Conservation (phyloP, 371 early-diverging fungal species). For the Encephalitozoon romaleae region DNA sequence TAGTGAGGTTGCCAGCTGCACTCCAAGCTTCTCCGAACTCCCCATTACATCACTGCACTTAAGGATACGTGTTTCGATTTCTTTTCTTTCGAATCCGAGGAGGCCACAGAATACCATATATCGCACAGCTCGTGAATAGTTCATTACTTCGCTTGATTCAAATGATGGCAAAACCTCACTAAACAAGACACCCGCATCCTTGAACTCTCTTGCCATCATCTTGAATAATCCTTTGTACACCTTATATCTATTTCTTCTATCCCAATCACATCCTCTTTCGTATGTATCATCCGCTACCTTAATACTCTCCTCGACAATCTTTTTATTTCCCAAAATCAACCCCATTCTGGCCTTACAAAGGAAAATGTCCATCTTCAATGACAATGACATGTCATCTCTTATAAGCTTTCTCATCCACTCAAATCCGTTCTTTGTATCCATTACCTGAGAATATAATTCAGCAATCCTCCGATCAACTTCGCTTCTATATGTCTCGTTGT, state of each 20-base stretch:
- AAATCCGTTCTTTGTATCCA: slow-evolving; percentile 36
- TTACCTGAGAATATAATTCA: slow-evolving; percentile 27
- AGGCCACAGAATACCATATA: slow-evolving; percentile 79
- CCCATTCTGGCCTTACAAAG: slow-evolving; percentile 53
- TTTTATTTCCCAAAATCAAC: slow-evolving; percentile 38
- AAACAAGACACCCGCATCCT: slow-evolving; percentile 74
- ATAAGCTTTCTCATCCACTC: slow-evolving; percentile 10
- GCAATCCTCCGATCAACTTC: slow-evolving; percentile 31
- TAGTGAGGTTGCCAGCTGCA: slow-evolving; percentile 71
- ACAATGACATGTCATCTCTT: slow-evolving; percentile 7
- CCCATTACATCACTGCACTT: slow-evolving; percentile 81
- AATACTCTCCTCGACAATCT: slow-evolving; percentile 13
- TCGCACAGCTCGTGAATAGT: slow-evolving; percentile 85
- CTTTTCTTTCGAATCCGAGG: slow-evolving; percentile 75
- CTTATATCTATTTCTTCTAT: slow-evolving; percentile 91
- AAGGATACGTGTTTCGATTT: slow-evolving; percentile 76
- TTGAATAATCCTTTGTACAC: slow-evolving; percentile 85
- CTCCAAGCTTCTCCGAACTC: slow-evolving; percentile 66
- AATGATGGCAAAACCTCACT: slow-evolving; percentile 89
- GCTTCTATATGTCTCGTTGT: slow-evolving; percentile 20
- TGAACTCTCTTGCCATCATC: slow-evolving; percentile 83
- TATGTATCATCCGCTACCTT: slow-evolving; percentile 64
- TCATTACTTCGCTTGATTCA: slow-evolving; percentile 84
- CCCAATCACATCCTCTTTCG: slow-evolving; percentile 98
- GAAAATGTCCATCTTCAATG: slow-evolving; percentile 47